A percentile compares a stretch with the other conserved stretches of the same genome.
Evolutionary conservation across 192 early-diverging fungal genomes (phyloP).

Genomic region (Umbelopsis vinacea): DNA sequence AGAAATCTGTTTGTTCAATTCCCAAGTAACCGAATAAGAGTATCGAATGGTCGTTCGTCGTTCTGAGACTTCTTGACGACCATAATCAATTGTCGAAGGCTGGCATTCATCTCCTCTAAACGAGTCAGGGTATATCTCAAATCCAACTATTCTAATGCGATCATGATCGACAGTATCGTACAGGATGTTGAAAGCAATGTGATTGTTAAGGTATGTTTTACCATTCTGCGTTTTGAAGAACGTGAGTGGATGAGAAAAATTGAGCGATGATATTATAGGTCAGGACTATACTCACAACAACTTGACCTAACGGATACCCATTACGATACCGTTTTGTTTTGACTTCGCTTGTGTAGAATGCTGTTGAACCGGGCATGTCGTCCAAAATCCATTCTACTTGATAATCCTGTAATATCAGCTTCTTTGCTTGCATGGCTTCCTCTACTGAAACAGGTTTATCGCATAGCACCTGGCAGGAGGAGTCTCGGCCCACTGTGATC

Average conservation of each 20-base stretch:
- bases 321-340: slow-evolving; percentile 29
- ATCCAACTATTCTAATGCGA: slow-evolving; percentile 63
- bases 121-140: slow-evolving; percentile 75
- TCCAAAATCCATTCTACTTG: slow-evolving; percentile 44
- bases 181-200: slow-evolving; percentile 63
- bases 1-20: slow-evolving; percentile 36
- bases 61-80: slow-evolving; percentile 39
- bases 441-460: slow-evolving; percentile 26
- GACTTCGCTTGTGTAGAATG: slow-evolving; percentile 40
- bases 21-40: slow-evolving; percentile 76
- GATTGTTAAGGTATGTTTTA: slow-evolving; percentile 67
- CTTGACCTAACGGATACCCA: slow-evolving; percentile 38
- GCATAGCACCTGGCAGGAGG: slow-evolving; percentile 30
- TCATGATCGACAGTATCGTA: slow-evolving; percentile 46
- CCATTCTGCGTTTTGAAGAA: slow-evolving; percentile 25
- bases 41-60: slow-evolving; percentile 53
- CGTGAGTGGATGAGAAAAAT: neutral
- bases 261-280: neutral
- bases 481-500: slow-evolving; percentile 24
- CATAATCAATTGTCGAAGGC: slow-evolving; percentile 35
- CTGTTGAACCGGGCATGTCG: slow-evolving; percentile 36
- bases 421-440: slow-evolving; percentile 33
- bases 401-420: slow-evolving; percentile 38
- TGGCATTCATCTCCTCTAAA: slow-evolving; percentile 31
- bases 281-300: slow-evolving; percentile 7